Evolutionary conservation across 305 asterid species (phyloP).

Genomic region (Lippia alba): DNA sequence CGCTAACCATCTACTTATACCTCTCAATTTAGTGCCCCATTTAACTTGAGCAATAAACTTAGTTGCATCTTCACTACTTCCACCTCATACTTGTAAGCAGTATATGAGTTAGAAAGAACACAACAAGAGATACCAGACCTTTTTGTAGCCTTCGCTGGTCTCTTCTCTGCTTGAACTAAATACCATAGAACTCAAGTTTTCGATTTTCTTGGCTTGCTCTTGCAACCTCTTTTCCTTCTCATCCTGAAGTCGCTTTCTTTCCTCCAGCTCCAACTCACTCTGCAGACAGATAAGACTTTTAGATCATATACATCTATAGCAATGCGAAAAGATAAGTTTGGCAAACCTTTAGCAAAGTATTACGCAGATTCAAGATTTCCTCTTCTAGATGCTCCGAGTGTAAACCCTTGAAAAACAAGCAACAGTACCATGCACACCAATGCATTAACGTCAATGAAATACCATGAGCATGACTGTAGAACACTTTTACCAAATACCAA

Average conservation of each 20-base stretch:
- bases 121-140: slow-evolving; percentile 52
- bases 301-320: slow-evolving; percentile 27
- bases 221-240: slow-evolving; percentile 84
- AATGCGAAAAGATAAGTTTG: slow-evolving; percentile 31
- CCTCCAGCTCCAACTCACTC: slow-evolving; percentile 96
- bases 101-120: slow-evolving; percentile 23
- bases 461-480: slow-evolving; percentile 24
- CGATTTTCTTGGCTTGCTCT: slow-evolving; percentile 89
- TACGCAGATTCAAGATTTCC: slow-evolving; percentile 82
- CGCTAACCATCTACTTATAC: background rate
- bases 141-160: slow-evolving; percentile 56
- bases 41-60: background rate
- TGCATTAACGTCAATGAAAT: slow-evolving; percentile 27
- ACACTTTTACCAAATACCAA: slow-evolving; percentile 33
- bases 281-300: slow-evolving; percentile 36
- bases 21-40: slow-evolving; percentile 10
- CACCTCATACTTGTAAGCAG: background rate
- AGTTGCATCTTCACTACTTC: no score
- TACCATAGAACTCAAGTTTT: slow-evolving; percentile 93
- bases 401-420: slow-evolving; percentile 58
- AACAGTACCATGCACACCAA: slow-evolving; percentile 39
- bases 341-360: slow-evolving; percentile 84
- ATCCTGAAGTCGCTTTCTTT: slow-evolving; percentile 95
- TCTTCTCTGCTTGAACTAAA: slow-evolving; percentile 77
- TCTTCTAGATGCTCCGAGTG: slow-evolving; percentile 91